phyloP scores from a whole-genome alignment of 352 stramenopile genomes.

The Phytophthora cajani region DNA sequence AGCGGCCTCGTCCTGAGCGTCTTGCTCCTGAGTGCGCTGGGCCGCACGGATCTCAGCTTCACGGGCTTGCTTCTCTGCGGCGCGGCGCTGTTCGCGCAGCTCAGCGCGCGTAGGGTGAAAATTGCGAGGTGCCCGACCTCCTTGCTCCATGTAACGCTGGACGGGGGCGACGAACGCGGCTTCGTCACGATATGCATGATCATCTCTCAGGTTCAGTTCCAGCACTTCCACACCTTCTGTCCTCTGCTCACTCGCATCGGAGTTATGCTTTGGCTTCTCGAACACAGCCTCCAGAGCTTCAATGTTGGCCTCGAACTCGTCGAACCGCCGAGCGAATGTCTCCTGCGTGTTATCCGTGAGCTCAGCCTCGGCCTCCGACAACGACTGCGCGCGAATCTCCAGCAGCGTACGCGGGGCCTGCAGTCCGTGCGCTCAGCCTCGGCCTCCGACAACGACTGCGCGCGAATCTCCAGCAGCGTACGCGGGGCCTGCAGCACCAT shows the following conservation, averaged over 20 bases:
- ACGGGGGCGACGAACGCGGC: conserved; percentile 55
- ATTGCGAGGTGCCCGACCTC: conserved; percentile 69
- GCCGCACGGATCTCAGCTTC: conserved; percentile 49
- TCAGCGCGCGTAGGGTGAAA: conserved; percentile 86
- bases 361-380: conserved; percentile 64
- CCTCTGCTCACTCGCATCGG: conserved; percentile 12
- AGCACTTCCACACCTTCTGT: conserved; percentile 67
- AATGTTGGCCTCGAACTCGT: conserved; percentile 53
- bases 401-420: conserved; percentile 55
- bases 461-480: conserved; percentile 58
- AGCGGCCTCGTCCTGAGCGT: conserved; percentile 54
- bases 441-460: conserved; percentile 62
- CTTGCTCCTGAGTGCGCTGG: conserved; percentile 51
- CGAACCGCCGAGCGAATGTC: conserved; percentile 56
- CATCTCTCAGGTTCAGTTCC: conserved; percentile 58
- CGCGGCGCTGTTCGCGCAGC: conserved; percentile 49
- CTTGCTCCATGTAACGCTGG: conserved; percentile 80
- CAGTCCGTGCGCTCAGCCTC: conserved; percentile 58
- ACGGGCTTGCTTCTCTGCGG: conserved; percentile 52
- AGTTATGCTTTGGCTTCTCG: conserved; percentile 40
- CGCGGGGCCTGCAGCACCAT: conserved; percentile 63
- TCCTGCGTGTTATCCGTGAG: conserved; percentile 69
- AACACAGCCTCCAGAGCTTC: conserved; percentile 72
- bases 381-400: conserved; percentile 58
- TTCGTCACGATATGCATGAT: conserved; percentile 51